Conservation (phyloP, 2,329 filamentous ascomycete species). For the Thelonectria olida region DNA sequence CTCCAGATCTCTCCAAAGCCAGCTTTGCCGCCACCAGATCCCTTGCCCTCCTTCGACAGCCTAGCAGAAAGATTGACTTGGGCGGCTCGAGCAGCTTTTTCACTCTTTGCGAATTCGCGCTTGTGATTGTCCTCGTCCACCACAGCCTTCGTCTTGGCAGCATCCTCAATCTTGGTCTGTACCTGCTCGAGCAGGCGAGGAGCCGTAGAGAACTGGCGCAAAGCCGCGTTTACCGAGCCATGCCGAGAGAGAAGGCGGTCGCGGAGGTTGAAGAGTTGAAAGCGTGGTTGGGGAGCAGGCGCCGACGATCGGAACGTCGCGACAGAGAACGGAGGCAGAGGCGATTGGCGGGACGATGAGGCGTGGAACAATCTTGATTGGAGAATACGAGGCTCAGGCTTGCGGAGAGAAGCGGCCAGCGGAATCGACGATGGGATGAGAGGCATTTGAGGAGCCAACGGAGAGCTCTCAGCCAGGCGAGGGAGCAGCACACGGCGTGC, state of each 20-base stretch:
- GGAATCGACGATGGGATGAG: conserved; percentile 33
- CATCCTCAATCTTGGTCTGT: conserved; percentile 41
- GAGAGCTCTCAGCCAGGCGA: conserved; percentile 50
- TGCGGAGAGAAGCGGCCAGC: conserved; percentile 30
- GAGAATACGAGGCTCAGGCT: conserved; percentile 24
- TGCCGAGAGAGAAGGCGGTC: conserved; percentile 8
- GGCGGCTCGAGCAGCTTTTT: conserved; percentile 85
- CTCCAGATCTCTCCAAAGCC: conserved; percentile 83
- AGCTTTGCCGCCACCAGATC: conserved; percentile 57
- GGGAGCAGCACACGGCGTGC: conserved; percentile 61
- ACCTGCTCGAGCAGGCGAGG: conserved; percentile 34
- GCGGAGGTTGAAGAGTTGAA: conserved; percentile 11
- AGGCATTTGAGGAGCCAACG: conserved; percentile 35
- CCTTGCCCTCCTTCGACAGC: conserved; percentile 82
- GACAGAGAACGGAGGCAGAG: conserved; percentile 40
- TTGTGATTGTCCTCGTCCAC: conserved; percentile 46
- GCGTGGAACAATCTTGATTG: conserved; percentile 31
- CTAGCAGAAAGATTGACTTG: conserved; percentile 90
- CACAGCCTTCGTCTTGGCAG: conserved; percentile 49
- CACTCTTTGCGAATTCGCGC: conserved; percentile 70
- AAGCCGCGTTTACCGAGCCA: conserved; percentile 26
- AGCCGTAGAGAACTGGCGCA: conserved; percentile 45
- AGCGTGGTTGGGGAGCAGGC: conserved; percentile 9
- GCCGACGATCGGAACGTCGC: conserved; percentile 33
- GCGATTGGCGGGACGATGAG: conserved; percentile 26